Evolutionary conservation across 306 rosid species (phyloP).

Genomic region (Potentilla sterilis): DNA sequence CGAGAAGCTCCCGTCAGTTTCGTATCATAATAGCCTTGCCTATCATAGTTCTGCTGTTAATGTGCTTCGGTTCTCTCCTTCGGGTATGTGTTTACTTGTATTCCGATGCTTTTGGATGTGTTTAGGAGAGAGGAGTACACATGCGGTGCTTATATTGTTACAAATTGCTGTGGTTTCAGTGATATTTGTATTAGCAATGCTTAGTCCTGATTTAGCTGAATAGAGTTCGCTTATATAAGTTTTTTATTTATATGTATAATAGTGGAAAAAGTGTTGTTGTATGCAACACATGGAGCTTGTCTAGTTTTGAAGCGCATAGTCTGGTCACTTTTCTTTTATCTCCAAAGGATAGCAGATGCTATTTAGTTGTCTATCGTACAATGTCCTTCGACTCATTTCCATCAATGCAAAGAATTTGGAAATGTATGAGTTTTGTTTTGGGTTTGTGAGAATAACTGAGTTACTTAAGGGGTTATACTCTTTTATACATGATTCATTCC

Average conservation of each 20-base stretch:
- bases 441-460: background rate
- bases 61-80: slow-evolving; percentile 74
- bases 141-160: too few relatives aligned
- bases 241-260: too few relatives aligned
- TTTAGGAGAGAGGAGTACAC: background rate
- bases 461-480: background rate
- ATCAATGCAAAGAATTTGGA: background rate
- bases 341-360: background rate
- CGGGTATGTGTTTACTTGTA: slow-evolving; percentile 44
- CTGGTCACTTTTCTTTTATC: background rate
- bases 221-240: too few relatives aligned
- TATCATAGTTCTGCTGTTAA: slow-evolving; percentile 82
- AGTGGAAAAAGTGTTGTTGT: background rate
- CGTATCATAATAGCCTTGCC: slow-evolving; percentile 65
- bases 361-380: background rate
- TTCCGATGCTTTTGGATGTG: background rate
- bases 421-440: background rate
- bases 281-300: background rate
- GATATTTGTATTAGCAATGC: too few relatives aligned
- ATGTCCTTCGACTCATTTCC: background rate
- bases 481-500: background rate
- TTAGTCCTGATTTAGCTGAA: too few relatives aligned
- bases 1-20: slow-evolving; percentile 61
- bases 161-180: too few relatives aligned
- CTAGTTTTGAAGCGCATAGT: background rate